A percentile compares a stretch with the other conserved stretches of the same genome.
Conservation (phyloP, 106 monocot species). For the Allium fistulosum region DNA sequence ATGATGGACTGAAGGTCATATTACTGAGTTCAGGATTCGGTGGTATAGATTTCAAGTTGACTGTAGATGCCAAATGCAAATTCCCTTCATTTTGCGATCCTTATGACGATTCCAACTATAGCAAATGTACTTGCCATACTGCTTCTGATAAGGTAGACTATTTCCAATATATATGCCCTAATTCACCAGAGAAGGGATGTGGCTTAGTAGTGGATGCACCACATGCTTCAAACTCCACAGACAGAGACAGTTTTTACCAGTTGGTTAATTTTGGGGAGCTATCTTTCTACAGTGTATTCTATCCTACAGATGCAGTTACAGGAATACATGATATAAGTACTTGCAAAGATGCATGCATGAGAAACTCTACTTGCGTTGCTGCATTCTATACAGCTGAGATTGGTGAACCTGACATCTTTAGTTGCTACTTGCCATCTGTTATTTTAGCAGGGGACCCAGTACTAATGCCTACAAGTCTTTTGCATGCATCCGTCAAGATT, state of each 20-base stretch:
- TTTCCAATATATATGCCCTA: conserved; percentile 13
- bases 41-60: no score
- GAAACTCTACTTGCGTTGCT: conserved; percentile 26
- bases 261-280: conserved; percentile 20
- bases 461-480: no score
- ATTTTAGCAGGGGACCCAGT: conserved; percentile 8
- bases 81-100: no score
- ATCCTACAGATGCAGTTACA: neutral
- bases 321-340: conserved; percentile 7
- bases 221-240: conserved; percentile 17
- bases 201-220: neutral
- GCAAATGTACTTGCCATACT: conserved; percentile 31
- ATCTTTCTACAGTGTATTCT: conserved; percentile 27
- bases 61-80: no score
- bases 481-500: conserved; percentile 2
- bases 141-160: conserved; percentile 6
- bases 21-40: no score
- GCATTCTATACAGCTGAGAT: conserved; percentile 20
- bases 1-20: no score
- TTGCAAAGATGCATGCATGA: conserved; percentile 42
- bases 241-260: conserved; percentile 4
- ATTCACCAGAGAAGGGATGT: conserved; percentile 23
- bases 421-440: conserved; percentile 23
- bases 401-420: conserved; percentile 5
- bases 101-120: no score